Conservation (phyloP, 2,329 filamentous ascomycete genomes). For the Didymella pinodella region DNA sequence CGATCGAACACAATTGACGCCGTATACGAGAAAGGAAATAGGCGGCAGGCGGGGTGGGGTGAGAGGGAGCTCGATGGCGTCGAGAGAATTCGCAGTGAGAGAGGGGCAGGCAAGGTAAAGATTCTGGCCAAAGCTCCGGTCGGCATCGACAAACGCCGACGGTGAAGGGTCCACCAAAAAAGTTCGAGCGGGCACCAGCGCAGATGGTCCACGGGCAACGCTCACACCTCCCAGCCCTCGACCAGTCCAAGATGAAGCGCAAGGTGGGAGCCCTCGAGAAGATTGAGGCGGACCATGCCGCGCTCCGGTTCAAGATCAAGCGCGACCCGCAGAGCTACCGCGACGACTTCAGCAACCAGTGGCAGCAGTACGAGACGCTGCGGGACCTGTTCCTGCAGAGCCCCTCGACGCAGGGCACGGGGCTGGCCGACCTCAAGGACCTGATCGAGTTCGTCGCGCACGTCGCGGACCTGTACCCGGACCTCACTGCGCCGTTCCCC, state of each 20-base stretch:
- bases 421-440: slow-evolving; percentile 84
- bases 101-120: not conserved
- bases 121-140: not conserved
- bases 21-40: slow-evolving; percentile 12
- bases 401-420: slow-evolving; percentile 78
- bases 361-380: slow-evolving; percentile 89
- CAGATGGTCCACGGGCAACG: not conserved
- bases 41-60: slow-evolving; percentile 2
- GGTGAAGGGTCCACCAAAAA: slow-evolving; percentile 25
- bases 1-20: slow-evolving; percentile 10
- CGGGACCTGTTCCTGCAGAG: slow-evolving; percentile 89
- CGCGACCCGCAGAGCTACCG: slow-evolving; percentile 89
- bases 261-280: slow-evolving; percentile 94
- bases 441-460: slow-evolving; percentile 94
- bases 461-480: slow-evolving; percentile 90
- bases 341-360: slow-evolving; percentile 87
- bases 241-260: slow-evolving; percentile 71
- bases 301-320: slow-evolving; percentile 89
- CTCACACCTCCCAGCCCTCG: not conserved
- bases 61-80: not conserved
- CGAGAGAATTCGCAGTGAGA: slow-evolving; percentile 5
- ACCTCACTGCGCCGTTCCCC: slow-evolving; percentile 78
- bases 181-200: not conserved
- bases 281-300: slow-evolving; percentile 78
- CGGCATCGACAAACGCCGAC: not conserved